Conservation (phyloP, 805 yeast genomes). For the Yamadazyma paraphyllophila region DNA sequence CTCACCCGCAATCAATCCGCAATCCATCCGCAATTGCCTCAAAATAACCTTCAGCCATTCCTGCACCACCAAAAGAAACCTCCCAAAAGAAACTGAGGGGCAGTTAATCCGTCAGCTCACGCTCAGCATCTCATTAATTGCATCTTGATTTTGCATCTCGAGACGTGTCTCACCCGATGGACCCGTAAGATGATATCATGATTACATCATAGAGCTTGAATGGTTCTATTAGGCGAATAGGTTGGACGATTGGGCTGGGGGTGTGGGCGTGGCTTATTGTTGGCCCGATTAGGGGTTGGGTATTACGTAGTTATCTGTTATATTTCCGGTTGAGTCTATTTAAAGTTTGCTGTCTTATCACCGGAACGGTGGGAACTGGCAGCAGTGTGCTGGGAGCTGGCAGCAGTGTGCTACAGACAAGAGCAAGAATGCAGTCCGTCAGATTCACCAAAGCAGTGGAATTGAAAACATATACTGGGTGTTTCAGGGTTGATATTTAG, state of each 20-base stretch:
- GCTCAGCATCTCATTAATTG: neutral
- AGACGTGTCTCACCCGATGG: neutral
- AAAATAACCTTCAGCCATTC: too few species aligned
- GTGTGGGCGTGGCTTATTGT: neutral
- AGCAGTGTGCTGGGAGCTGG: too few species aligned
- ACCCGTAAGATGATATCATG: neutral
- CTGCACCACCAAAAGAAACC: neutral
- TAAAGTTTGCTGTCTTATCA: neutral
- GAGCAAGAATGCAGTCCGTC: too few species aligned
- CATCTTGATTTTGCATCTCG: neutral
- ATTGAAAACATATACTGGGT: too few species aligned
- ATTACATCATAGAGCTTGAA: conserved; percentile 4
- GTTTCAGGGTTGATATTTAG: too few species aligned
- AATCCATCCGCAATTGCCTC: too few species aligned
- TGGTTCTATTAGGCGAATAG: too few species aligned
- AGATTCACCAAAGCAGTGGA: too few species aligned
- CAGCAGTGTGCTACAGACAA: too few species aligned
- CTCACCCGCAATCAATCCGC: too few species aligned
- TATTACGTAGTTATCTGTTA: neutral
- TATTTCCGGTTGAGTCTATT: too few species aligned
- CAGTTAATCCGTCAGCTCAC: conserved; percentile 2
- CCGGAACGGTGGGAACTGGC: too few species aligned
- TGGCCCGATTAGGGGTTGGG: neutral
- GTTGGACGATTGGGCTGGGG: neutral
- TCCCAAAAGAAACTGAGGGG: neutral